Evolutionary conservation across 352 stramenopile genomes (phyloP).

Genomic region (Halophytophthora polymorphica): DNA sequence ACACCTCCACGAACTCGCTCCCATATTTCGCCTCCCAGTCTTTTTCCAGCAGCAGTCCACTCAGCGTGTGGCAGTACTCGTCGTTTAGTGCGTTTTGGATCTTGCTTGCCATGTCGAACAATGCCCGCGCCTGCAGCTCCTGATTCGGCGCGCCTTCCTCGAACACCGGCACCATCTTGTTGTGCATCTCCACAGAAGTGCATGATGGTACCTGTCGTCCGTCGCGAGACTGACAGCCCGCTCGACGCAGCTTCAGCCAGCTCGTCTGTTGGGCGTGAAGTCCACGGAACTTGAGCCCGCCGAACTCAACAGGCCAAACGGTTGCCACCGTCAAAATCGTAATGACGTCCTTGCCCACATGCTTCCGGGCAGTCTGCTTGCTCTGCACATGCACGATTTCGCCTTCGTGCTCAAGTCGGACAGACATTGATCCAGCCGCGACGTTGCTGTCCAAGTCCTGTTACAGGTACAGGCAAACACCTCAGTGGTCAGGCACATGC

Average conservation of each 20-base stretch:
- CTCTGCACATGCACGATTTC: conserved; percentile 24
- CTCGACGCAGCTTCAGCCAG: conserved; percentile 14
- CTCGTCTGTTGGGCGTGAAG: conserved; percentile 31
- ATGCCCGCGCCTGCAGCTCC: conserved; percentile 11
- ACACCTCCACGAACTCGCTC: not conserved
- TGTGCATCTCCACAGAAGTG: conserved; percentile 39
- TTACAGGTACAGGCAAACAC: no score
- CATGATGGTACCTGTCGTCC: conserved; percentile 7
- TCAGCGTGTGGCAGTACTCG: conserved; percentile 22
- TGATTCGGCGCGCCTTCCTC: conserved; percentile 31
- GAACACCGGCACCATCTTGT: conserved; percentile 38
- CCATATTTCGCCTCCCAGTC: conserved; percentile 32
- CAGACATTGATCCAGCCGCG: conserved; percentile 7
- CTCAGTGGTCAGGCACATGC: no score
- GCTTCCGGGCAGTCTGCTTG: conserved; percentile 36
- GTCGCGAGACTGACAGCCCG: conserved; percentile 1
- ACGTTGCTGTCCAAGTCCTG: not conserved
- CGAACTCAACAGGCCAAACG: conserved; percentile 26
- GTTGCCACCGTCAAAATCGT: conserved; percentile 33
- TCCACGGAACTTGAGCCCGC: conserved; percentile 18
- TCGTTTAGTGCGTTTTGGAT: conserved; percentile 19
- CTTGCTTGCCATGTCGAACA: conserved; percentile 17
- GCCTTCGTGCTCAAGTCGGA: conserved; percentile 8
- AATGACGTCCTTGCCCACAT: conserved; percentile 20
- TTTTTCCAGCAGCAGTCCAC: conserved; percentile 26